Percentiles rank a stretch among this genome's conserved stretches.
Conservation (phyloP, 2,329 filamentous ascomycete species). For the Byssothecium circinans region DNA sequence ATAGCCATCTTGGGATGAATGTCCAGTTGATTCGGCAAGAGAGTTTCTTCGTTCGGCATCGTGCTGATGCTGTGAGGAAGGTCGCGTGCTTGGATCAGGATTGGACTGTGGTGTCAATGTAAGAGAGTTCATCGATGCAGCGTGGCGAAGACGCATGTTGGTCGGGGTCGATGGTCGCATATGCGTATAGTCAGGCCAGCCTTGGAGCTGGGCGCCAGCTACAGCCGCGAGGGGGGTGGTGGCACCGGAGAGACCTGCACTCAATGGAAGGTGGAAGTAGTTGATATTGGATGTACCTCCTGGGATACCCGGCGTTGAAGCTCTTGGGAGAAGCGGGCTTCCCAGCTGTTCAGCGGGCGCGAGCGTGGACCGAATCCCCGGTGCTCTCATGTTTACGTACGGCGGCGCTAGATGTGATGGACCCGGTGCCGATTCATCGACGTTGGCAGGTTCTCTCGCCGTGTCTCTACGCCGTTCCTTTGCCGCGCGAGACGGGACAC, state of each 20-base stretch:
- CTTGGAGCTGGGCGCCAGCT: conserved; percentile 67
- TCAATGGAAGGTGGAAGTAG: conserved; percentile 80
- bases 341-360: conserved; percentile 39
- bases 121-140: conserved; percentile 49
- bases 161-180: conserved; percentile 37
- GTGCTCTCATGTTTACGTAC: conserved; percentile 29
- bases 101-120: conserved; percentile 51
- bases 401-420: conserved; percentile 25
- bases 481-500: conserved; percentile 38
- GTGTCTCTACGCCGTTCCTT: conserved; percentile 34
- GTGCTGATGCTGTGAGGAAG: conserved; percentile 48
- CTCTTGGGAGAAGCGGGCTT: conserved; percentile 43
- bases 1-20: conserved; percentile 31
- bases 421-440: conserved; percentile 17
- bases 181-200: conserved; percentile 48
- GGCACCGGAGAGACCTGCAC: conserved; percentile 70
- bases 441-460: conserved; percentile 20
- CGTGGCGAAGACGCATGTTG: conserved; percentile 40
- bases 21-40: conserved; percentile 28
- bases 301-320: conserved; percentile 61
- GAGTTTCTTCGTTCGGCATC: conserved; percentile 32
- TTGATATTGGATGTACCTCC: conserved; percentile 76
- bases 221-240: conserved; percentile 80
- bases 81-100: conserved; percentile 48
- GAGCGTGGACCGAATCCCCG: conserved; percentile 31